These are phyloP conservation scores for Leptodermis oblonga DNA, from an alignment of 257 asterid genomes.

Conservation along the genomic window DNA sequence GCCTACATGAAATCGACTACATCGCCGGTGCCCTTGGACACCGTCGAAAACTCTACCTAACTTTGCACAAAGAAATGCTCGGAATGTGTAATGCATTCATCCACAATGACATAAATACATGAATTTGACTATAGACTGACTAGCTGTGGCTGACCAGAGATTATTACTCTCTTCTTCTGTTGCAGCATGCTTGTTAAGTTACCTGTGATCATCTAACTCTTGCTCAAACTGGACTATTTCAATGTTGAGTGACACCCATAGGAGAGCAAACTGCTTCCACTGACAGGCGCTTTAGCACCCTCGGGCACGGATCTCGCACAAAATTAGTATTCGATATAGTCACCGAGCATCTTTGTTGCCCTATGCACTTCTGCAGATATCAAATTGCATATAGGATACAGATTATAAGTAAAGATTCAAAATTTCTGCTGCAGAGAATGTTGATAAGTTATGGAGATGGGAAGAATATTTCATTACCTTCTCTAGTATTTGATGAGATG, in stretches of 20 bases:
- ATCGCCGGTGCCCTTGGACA: too few relatives aligned
- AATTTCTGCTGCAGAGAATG: neutral
- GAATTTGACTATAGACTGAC: constrained; percentile 9
- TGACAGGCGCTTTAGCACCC: constrained; percentile 62
- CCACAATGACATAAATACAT: constrained; percentile 4
- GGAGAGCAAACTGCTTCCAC: constrained; percentile 83
- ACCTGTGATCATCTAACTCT: neutral
- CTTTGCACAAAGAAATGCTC: constrained; percentile 14
- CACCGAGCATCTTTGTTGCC: constrained; percentile 62
- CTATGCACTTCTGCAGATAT: constrained; percentile 71
- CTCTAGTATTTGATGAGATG: constrained; percentile 49
- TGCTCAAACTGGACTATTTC: neutral
- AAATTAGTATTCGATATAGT: constrained; percentile 67
- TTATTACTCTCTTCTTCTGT: neutral
- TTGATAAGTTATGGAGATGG: neutral
- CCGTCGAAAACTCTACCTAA: too few relatives aligned
- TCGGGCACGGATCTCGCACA: constrained; percentile 83
- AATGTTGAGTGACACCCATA: constrained; percentile 16
- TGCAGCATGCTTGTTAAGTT: constrained; percentile 7
- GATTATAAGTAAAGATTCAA: neutral
- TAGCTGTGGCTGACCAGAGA: neutral
- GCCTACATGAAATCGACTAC: neutral
- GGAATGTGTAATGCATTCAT: neutral
- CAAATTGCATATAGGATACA: neutral
- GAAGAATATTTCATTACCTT: constrained; percentile 41